A percentile compares a stretch with the other conserved stretches of the same genome.
These are phyloP conservation scores for Austroboletus eburneus DNA, from an alignment of 768 basidiomycete genomes.

Conservation along the genomic window DNA sequence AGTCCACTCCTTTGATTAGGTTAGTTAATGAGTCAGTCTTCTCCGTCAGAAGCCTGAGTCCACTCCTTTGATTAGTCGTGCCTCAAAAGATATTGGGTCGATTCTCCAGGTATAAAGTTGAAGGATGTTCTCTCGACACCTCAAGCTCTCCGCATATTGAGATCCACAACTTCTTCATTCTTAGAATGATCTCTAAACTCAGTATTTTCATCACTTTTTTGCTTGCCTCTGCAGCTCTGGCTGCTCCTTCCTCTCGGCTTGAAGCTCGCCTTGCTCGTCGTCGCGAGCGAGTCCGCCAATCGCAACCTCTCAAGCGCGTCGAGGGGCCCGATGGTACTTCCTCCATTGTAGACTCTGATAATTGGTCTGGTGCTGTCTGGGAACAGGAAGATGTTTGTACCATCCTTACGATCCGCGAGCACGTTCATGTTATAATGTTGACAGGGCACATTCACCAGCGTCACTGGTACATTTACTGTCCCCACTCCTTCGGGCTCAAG, in stretches of 20 bases:
- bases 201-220: slow-evolving; percentile 6
- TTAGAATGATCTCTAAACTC: slow-evolving; percentile 5
- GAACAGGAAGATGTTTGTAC: neutral
- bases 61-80: too few species aligned
- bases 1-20: too few species aligned
- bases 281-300: slow-evolving; percentile 2
- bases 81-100: neutral
- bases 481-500: slow-evolving; percentile 1
- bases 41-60: too few species aligned
- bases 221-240: neutral
- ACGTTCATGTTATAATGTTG: neutral
- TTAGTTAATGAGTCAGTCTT: too few species aligned
- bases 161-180: neutral
- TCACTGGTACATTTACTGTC: slow-evolving; percentile 11
- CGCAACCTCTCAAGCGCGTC: neutral
- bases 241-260: slow-evolving; percentile 1
- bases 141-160: neutral
- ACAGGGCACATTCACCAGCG: slow-evolving; percentile 9
- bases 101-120: slow-evolving; percentile 1
- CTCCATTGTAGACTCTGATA: slow-evolving; percentile 2
- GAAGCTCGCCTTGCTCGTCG: slow-evolving; percentile 7
- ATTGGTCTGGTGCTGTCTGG: slow-evolving; percentile 1
- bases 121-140: neutral
- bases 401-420: neutral
- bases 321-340: neutral